Evolutionary conservation across 352 stramenopile species (phyloP).

Genomic region (Pythium chondricola): DNA sequence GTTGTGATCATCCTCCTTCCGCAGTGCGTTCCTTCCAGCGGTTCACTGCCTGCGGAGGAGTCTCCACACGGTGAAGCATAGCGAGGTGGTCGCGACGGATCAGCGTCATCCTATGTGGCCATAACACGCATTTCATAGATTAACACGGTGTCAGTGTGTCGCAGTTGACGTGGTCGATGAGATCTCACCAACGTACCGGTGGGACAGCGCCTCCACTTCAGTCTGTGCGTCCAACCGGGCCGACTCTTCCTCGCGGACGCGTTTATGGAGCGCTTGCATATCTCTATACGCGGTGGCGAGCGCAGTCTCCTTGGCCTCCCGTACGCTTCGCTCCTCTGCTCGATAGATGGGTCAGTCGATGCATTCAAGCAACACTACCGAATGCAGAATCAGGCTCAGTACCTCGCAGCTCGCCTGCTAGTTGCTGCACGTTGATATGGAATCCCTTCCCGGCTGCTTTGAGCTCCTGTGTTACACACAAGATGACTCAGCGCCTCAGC

Average conservation of each 20-base stretch:
- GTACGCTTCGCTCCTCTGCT: constrained; percentile 22
- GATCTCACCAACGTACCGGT: no score
- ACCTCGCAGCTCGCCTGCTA: constrained; percentile 35
- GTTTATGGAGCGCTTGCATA: constrained; percentile 29
- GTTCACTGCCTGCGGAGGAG: constrained; percentile 7
- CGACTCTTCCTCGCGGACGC: constrained; percentile 28
- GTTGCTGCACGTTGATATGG: constrained; percentile 27
- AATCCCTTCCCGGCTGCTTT: constrained; percentile 25
- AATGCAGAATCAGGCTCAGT: no score
- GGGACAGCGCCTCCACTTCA: constrained; percentile 28
- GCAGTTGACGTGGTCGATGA: no score
- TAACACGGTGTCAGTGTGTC: no score
- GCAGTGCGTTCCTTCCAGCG: constrained; percentile 16
- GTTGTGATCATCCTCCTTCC: background rate
- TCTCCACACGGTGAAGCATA: constrained; percentile 31
- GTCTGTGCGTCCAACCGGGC: constrained; percentile 25
- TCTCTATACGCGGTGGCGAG: constrained; percentile 29
- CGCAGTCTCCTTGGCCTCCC: constrained; percentile 23
- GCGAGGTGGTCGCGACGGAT: constrained; percentile 32
- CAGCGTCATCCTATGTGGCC: constrained; percentile 22
- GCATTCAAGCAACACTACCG: background rate
- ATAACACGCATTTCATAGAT: background rate
- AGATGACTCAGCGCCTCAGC: no score
- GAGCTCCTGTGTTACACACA: constrained; percentile 28
- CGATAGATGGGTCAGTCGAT: background rate